Evolutionary conservation across 345 rosid genomes (phyloP).

Genomic region (Pseudoturritis turrita): DNA sequence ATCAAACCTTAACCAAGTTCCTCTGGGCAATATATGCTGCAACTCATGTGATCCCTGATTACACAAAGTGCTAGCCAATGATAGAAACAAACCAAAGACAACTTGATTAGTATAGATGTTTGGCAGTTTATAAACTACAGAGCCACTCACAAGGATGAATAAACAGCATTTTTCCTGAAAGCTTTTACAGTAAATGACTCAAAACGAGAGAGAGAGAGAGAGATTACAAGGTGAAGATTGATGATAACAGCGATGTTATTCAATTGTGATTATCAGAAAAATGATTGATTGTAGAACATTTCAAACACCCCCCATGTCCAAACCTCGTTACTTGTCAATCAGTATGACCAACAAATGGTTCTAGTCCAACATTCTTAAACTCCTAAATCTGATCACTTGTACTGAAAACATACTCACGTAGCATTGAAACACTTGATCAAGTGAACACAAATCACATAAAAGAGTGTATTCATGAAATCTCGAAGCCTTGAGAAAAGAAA

Average conservation of each 20-base stretch:
- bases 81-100: not conserved
- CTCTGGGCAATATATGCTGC: conserved; percentile 53
- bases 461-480: not conserved
- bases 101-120: conserved; percentile 5
- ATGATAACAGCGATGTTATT: not conserved
- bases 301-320: not conserved
- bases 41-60: conserved; percentile 44
- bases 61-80: conserved; percentile 44
- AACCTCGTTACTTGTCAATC: not conserved
- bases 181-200: not conserved
- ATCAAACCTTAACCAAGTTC: conserved; percentile 80
- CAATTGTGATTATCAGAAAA: not conserved
- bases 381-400: not conserved
- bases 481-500: not conserved
- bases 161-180: not conserved
- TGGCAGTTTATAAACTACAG: not conserved
- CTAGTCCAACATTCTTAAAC: conserved; percentile 2
- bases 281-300: not conserved
- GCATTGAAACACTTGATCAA: not conserved
- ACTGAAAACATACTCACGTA: not conserved
- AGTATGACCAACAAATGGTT: not conserved
- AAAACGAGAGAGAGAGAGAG: not conserved
- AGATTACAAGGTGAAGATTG: not conserved
- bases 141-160: conserved; percentile 6
- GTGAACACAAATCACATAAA: not conserved